Conservation (phyloP, 2,329 filamentous ascomycete genomes). For the Diaporthe velutina region DNA sequence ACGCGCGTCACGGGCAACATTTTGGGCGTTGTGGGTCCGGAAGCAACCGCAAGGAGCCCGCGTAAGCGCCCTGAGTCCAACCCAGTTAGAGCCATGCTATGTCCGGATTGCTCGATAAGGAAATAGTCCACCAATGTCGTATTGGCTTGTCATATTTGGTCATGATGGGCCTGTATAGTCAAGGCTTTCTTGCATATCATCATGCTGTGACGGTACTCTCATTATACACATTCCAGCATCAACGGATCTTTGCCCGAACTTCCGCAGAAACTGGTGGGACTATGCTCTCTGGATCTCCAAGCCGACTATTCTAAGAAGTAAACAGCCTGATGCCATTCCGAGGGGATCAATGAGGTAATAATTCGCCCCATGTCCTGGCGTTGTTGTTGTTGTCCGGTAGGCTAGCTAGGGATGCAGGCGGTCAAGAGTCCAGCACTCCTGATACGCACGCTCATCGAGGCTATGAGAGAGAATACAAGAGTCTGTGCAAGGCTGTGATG, state of each 20-base stretch:
- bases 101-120: background rate
- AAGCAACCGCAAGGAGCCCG: background rate
- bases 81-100: background rate
- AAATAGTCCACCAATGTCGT: constrained; percentile 28
- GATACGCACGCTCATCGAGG: background rate
- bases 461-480: background rate
- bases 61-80: constrained; percentile 8
- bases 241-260: constrained; percentile 20
- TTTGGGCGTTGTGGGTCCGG: background rate
- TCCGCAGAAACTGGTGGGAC: background rate
- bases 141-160: background rate
- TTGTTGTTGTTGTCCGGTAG: background rate
- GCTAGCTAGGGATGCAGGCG: background rate
- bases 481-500: background rate
- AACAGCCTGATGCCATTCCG: background rate
- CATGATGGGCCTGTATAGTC: background rate
- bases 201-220: background rate
- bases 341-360: background rate
- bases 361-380: background rate
- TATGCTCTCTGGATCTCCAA: background rate
- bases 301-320: too few species aligned
- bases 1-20: background rate
- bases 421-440: background rate
- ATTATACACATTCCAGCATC: background rate
- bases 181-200: background rate